Conservation (phyloP, 2,329 filamentous ascomycete genomes). For the Sclerotinia minor region DNA sequence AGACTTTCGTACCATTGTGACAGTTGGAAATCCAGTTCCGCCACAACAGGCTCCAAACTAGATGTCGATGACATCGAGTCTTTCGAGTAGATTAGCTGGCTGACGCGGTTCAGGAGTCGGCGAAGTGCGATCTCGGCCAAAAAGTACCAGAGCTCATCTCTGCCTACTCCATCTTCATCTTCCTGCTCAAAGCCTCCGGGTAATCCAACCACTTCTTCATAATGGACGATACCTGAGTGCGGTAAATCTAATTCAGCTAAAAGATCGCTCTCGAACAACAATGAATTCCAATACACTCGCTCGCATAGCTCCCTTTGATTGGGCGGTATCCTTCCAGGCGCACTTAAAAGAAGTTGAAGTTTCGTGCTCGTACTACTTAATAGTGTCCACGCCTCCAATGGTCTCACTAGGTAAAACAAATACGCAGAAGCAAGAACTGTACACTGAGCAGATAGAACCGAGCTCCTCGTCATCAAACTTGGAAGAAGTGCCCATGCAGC, state of each 20-base stretch:
- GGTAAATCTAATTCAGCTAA: constrained; percentile 78
- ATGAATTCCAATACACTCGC: constrained; percentile 80
- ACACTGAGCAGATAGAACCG: constrained; percentile 75
- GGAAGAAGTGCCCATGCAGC: constrained; percentile 78
- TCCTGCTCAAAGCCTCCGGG: constrained; percentile 72
- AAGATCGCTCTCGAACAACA: constrained; percentile 78
- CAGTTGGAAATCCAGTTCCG: constrained; percentile 78
- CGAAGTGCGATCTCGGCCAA: constrained; percentile 79
- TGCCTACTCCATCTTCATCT: constrained; percentile 65
- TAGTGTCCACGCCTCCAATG: constrained; percentile 79
- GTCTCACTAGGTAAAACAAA: constrained; percentile 77
- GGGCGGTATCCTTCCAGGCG: constrained; percentile 67
- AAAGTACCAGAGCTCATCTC: constrained; percentile 84
- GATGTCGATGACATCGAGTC: constrained; percentile 70
- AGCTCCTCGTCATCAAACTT: constrained; percentile 76
- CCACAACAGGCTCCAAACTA: constrained; percentile 73
- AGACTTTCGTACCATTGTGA: constrained; percentile 83
- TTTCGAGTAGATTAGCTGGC: constrained; percentile 76
- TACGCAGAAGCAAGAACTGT: constrained; percentile 80
- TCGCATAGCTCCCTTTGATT: constrained; percentile 72
- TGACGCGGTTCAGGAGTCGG: constrained; percentile 74
- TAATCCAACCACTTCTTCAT: constrained; percentile 76
- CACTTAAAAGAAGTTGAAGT: constrained; percentile 74
- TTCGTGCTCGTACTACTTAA: constrained; percentile 80
- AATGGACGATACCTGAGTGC: constrained; percentile 79